Evolutionary conservation across 108 stramenopile species (phyloP), one percentile per base, ranked within the genome.

Genomic region (Bacterosira constricta): DNA sequence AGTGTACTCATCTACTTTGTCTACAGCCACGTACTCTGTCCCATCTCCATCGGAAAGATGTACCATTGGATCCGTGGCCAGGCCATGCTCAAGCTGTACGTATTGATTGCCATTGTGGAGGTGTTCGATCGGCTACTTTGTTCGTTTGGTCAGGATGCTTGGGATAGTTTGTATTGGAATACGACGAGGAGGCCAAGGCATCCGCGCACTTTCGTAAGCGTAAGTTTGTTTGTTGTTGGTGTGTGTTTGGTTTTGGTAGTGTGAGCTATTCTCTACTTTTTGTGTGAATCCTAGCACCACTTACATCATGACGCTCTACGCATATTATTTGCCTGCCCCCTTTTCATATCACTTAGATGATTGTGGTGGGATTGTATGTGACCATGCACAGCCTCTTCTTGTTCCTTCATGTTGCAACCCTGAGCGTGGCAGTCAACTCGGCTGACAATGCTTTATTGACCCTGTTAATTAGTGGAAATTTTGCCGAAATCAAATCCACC

Each of bases 41-140:
- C 85, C 6, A 86, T 97, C 21, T 92, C 90, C 25, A 92, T 99
- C 49, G 91, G 93, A 13, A 84, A 90, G 10, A 82, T 98, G 0
- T 99, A 99, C 73, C 99, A 99, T 83, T 97, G 95, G 94, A 98
- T 99, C 66, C 85, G 98, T 32, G 96, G 95, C 17, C 98, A 98
- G 73, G 88, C 91, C 44, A 96, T 96, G 93, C 86, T 99, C 44
- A 98, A 99, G 85, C 90, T 99, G 7, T 99, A 99, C 77, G 93
- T 98, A 36, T 64, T 98, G 23, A 94, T 94, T 59, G 96, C 96
- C 20, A 99, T 99, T 54, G 86, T 97, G 36, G 99, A 99, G 75
- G 92, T 98, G 26, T 95, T 98, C 62, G 98, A 99, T 83, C 77
- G 92, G 32, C 92, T 99, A 27, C 69, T 98, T 80, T 91, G 94